Evolutionary conservation across 805 yeast species (phyloP), one percentile per base, ranked within the genome.

Genomic region (Debaryomyces tyrocola): DNA sequence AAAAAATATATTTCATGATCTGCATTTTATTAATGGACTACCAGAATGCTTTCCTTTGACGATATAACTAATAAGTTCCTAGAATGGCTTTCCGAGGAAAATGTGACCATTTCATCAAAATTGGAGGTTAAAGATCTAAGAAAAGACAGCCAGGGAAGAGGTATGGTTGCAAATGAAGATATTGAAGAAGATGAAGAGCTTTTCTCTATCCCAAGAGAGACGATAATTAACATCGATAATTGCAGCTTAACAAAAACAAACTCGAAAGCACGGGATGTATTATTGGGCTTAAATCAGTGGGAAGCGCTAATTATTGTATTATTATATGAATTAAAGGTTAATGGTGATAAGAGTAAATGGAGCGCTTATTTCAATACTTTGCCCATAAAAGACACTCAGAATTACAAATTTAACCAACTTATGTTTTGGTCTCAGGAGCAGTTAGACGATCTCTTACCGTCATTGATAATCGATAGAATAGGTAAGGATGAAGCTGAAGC

Each of bases 341-440:
- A 76, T 29, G 73, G 75, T 4, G 66, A 64, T 0, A 48, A 66
- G 4, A 79, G 88, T 35, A 69, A 65, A 28, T 92, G 97, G 96
- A 63, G 60, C 43, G 75, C 82, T 1, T 92, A 92, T 63, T 80
- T 90, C 47, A 68, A 79, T 17, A 80, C 91, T 0, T 70, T 92
- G 35, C 98, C 98, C 0, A 45, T 69, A 14, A 41, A 41, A 17
- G 70, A 64, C 41, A 20, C 24, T 5, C 57, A 55, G n/a, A 52
- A 57, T 40, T 59, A 69, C 48, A 51, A 58, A 12, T 81, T 85
- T 63, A 76, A 83, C 57, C 84, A 84, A 31, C 77, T 90, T 47
- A 87, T 90, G 82, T 89, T 82, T 58, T 92, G 99, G 98, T 50
- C 52, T 1, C 80, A 79, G 0, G 74, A 73, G 0, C 94, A 92